These are phyloP conservation scores for Cryphonectria carpinicola DNA, from an alignment of 2,329 filamentous ascomycete species.

Conservation along the genomic window DNA sequence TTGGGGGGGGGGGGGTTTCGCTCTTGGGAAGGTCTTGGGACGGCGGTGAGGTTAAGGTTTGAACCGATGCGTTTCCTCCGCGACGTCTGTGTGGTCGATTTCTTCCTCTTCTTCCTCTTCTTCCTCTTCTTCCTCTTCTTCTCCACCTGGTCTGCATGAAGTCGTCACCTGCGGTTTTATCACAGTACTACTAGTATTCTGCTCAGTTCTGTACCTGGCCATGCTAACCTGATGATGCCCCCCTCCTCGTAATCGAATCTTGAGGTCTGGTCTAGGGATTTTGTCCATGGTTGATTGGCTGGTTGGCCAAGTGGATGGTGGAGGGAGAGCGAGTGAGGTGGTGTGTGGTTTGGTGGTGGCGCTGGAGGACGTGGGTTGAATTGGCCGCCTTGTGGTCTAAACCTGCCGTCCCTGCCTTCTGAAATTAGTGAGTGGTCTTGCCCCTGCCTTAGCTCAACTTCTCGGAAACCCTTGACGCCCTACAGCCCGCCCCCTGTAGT, in stretches of 20 bases:
- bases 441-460: slow-evolving; percentile 14
- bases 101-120: neutral
- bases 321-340: too few relatives aligned
- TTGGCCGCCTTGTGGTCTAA: neutral
- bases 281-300: neutral
- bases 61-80: neutral
- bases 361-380: neutral
- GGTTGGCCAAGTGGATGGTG: neutral
- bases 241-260: neutral
- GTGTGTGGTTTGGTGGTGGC: neutral
- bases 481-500: neutral
- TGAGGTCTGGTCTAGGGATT: neutral
- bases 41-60: slow-evolving; percentile 1
- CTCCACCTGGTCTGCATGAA: neutral
- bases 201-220: neutral
- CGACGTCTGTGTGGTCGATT: neutral
- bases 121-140: neutral
- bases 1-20: too few relatives aligned
- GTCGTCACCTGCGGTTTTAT: neutral
- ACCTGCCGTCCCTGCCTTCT: neutral
- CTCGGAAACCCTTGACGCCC: neutral
- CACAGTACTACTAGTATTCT: too few relatives aligned
- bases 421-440: slow-evolving; percentile 2
- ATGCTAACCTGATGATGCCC: neutral
- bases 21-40: slow-evolving; percentile 7